phyloP scores from a whole-genome alignment of 2,329 filamentous ascomycete genomes.

The Hirsutella thompsonii region DNA sequence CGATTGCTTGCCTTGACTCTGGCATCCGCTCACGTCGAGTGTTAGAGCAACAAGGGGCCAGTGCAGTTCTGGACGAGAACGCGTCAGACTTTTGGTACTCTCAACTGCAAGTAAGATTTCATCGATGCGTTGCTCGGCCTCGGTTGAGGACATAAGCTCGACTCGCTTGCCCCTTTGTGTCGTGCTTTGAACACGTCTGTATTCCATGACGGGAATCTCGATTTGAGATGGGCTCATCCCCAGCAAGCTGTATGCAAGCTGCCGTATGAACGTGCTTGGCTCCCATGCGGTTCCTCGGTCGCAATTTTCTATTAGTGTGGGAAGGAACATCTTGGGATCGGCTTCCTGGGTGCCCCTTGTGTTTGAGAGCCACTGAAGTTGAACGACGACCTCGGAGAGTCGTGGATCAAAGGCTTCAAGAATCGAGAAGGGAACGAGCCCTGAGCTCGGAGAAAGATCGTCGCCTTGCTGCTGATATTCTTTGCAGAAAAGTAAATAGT shows the following conservation, averaged over 20 bases:
- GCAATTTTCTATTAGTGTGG: constrained; percentile 46
- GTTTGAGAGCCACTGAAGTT: constrained; percentile 9
- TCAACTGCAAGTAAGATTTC: constrained; percentile 11
- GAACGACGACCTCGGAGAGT: constrained; percentile 24
- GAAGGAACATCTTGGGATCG: constrained; percentile 44
- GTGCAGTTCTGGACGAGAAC: constrained; percentile 1
- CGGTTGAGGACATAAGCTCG: constrained; percentile 5
- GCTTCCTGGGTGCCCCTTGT: constrained; percentile 4
- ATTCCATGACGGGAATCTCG: constrained; percentile 18
- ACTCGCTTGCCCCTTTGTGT: constrained; percentile 16
- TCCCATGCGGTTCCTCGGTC: constrained; percentile 44
- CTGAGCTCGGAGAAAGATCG: neutral
- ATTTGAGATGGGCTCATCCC: constrained; percentile 8
- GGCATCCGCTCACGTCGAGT: constrained; percentile 16
- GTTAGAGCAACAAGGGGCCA: constrained; percentile 16
- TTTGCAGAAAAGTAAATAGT: constrained; percentile 16
- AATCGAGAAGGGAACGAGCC: neutral
- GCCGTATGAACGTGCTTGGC: constrained; percentile 34
- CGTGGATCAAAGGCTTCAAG: constrained; percentile 21
- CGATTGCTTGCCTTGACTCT: constrained; percentile 14
- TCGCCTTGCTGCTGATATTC: constrained; percentile 15
- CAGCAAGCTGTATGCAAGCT: constrained; percentile 41
- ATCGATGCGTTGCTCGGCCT: constrained; percentile 4
- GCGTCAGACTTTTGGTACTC: constrained; percentile 1
- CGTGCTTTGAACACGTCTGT: constrained; percentile 19